Conservation (phyloP, 139 green algal species). For the Coelastrella sp. region DNA sequence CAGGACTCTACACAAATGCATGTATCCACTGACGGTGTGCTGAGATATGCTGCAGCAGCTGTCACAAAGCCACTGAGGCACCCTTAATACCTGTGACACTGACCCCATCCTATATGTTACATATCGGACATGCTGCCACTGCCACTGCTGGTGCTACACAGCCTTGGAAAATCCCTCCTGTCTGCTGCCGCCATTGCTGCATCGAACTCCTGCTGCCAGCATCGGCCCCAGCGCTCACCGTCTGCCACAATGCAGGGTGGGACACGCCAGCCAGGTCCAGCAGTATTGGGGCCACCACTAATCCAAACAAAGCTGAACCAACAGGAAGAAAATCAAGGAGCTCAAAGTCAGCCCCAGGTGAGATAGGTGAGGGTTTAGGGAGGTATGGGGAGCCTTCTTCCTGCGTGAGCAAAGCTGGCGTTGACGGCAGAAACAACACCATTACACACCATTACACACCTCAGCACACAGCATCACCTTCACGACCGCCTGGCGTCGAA, state of each 20-base stretch:
- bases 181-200: background rate
- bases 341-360: background rate
- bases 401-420: background rate
- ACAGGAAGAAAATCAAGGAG: background rate
- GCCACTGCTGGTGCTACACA: background rate
- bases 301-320: background rate
- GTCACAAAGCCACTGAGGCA: background rate
- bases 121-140: background rate
- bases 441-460: background rate
- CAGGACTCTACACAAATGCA: background rate
- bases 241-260: background rate
- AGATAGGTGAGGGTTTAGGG: background rate
- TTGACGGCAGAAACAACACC: background rate
- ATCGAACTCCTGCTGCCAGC: background rate
- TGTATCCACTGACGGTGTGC: background rate
- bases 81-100: background rate
- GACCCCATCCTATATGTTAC: background rate
- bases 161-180: background rate
- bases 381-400: background rate
- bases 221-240: background rate
- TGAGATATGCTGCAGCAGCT: background rate
- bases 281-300: background rate
- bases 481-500: background rate
- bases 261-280: background rate
- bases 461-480: background rate